Base-by-base conservation (phyloP, 2,329 filamentous ascomycete genomes). In the Fusarium sp. region DNA sequence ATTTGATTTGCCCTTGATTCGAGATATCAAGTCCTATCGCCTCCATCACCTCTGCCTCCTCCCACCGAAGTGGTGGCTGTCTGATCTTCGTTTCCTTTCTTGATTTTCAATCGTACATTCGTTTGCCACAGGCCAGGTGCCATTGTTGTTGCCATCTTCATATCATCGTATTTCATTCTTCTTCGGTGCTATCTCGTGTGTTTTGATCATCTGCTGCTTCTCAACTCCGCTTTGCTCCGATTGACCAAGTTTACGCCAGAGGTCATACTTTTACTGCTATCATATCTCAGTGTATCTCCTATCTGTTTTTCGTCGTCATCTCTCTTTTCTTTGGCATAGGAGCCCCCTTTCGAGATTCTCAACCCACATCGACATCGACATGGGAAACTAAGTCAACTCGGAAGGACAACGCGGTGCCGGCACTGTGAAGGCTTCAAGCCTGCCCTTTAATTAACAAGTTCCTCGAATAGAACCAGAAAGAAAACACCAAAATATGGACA, bases 371-470 rank as follows among this genome's bases (percentile, higher is more conserved):
- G 37, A 39, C 57, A 37, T 43, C 57, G 70, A 65, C 54, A 73
- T 72, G 70, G 67, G 68, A 57, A 61, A 61, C 45, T 65, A 61
- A 47, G 55, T 60, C 58, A 33, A 42, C 37, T 31, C 43, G 46
- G 52, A 57, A 54, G 57, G 29, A 69, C 18, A 67, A 66, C 70
- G 66, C 70, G 60, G 71, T 73, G 70, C 71, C 58, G 71, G 71
- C 71, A 73, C 71, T 72, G 69, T 67, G 45, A 53, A 48, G 70
- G 69, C 72, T 64, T 48, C 46, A 61, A 53, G 68, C 71, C 71
- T 67, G 49, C 39, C 18, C 43, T 59, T 61, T 49, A 54, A 46
- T 58, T 37, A 33, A 53, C 49, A 48, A 59, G 56, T 36, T 50
- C 25, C 56, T 31, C 53, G 25, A 59, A 48, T 41, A 56, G 58